A percentile compares a stretch with the other conserved stretches of the same genome.
Evolutionary conservation across 1,284 basidiomycete species (phyloP).

Genomic region (Cutaneotrichosporon cavernicola): DNA sequence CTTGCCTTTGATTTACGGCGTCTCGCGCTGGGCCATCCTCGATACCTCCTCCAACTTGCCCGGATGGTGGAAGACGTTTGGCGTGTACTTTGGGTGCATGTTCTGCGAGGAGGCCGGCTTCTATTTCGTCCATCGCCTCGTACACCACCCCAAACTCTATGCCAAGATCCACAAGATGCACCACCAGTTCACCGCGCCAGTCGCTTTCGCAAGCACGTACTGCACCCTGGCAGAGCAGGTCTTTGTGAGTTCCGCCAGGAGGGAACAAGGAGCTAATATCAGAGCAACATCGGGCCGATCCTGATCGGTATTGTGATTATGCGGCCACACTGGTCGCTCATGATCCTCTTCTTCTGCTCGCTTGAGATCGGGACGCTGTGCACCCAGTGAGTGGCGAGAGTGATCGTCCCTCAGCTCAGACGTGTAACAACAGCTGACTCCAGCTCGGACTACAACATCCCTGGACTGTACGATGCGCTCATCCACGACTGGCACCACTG

Average conservation of each 20-base stretch:
- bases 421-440: neutral
- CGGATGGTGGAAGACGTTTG: constrained; percentile 12
- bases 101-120: constrained; percentile 26
- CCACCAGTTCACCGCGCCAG: constrained; percentile 27
- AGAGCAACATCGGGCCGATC: constrained; percentile 27
- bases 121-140: constrained; percentile 21
- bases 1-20: constrained; percentile 14
- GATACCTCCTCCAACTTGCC: constrained; percentile 14
- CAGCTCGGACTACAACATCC: constrained; percentile 28
- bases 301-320: constrained; percentile 15
- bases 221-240: constrained; percentile 25
- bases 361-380: constrained; percentile 23
- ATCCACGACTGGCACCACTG: constrained; percentile 31
- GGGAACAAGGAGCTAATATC: constrained; percentile 3
- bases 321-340: constrained; percentile 23
- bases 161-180: constrained; percentile 25
- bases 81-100: constrained; percentile 22
- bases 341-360: constrained; percentile 25
- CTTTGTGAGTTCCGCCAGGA: constrained; percentile 13
- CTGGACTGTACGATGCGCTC: constrained; percentile 24
- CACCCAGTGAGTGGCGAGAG: constrained; percentile 18
- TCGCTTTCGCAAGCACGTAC: constrained; percentile 26
- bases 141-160: constrained; percentile 19
- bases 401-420: no score
- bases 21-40: constrained; percentile 9